Base-by-base conservation (phyloP, 352 stramenopile species). In the Globisporangium recalcitrans region DNA sequence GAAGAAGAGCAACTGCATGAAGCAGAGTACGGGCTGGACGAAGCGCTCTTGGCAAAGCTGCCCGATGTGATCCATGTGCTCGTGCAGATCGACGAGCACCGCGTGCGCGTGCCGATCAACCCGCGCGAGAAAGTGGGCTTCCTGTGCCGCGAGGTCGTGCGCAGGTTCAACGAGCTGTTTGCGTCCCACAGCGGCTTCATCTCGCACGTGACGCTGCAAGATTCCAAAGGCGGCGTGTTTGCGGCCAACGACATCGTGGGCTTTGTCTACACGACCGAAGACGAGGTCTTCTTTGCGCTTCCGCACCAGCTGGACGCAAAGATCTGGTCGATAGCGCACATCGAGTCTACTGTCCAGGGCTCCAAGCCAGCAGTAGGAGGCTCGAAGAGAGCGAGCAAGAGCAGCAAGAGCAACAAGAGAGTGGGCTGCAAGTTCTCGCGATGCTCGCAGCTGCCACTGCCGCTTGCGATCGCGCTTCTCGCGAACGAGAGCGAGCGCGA, bases 401-500 rank as follows among this genome's bases (percentile, higher is more conserved):
- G 1, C 26, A 52, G 8, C 36, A 38, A 11, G 27, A 44, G 6
- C 14, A 53, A 51, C 6, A 57, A 2, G 14, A 62, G 47, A 31
- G 19, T 36, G 6, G 61, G 57, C 5, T 40, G 27, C 31, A 69
- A 63, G 46, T 70, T 69, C 31, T 51, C 56, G 0, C 60, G 62
- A 13, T 87, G 67, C 29, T 87, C 78, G 49, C 82, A 80, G 65
- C 32, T 90, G 1, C 81, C 81, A 16, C 56, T 90, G 1, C 78
- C 81, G 21, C 71, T 90, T 13, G 77, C 60, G 1, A 71, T 88
- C 31, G 77, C 75, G 19, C 63, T 90, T 27, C 72, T 90, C 8
- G 78, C 81, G n/a, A 90, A 88, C 53, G 81, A 86, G 53, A 77
- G 57, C 7, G 78, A 90, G 57, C 72, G 78, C 1, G 70, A 86